A percentile compares a stretch with the other conserved stretches of the same genome.
Evolutionary conservation across 2,329 filamentous ascomycete genomes (phyloP).

Genomic region (Leptographium wingfieldii): DNA sequence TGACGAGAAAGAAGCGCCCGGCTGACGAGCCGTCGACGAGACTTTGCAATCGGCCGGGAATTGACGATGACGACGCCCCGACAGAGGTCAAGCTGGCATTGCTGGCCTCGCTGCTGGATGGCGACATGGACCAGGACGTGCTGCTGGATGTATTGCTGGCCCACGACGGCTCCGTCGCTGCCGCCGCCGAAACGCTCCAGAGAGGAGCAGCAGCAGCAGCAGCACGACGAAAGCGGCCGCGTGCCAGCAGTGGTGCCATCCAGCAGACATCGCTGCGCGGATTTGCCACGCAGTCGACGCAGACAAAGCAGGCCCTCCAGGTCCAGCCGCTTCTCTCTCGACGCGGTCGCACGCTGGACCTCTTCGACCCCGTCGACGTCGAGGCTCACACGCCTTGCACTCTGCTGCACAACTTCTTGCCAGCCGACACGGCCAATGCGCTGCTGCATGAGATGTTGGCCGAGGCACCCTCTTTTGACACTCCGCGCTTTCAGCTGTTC

Average conservation of each 20-base stretch:
- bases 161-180: conserved; percentile 62
- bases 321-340: conserved; percentile 37
- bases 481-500: conserved; percentile 68
- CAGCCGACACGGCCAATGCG: conserved; percentile 54
- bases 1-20: conserved; percentile 42
- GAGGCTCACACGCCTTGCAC: conserved; percentile 78
- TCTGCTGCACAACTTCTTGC: conserved; percentile 84
- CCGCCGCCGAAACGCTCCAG: conserved; percentile 46
- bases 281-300: conserved; percentile 24
- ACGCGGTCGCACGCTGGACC: conserved; percentile 70
- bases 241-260: conserved; percentile 17
- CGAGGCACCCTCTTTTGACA: conserved; percentile 54
- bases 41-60: background rate
- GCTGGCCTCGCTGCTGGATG: conserved; percentile 62
- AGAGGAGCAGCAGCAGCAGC: conserved; percentile 1
- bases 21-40: conserved; percentile 3
- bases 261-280: conserved; percentile 52
- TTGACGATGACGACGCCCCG: conserved; percentile 43
- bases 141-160: conserved; percentile 70
- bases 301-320: background rate
- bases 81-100: conserved; percentile 86
- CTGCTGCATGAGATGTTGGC: conserved; percentile 63
- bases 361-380: conserved; percentile 73
- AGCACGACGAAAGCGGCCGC: background rate
- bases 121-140: conserved; percentile 43